A percentile compares a stretch with the other conserved stretches of the same genome.
These are phyloP conservation scores for Haematococcus lacustris DNA, from an alignment of 139 green algal species.

Conservation along the genomic window DNA sequence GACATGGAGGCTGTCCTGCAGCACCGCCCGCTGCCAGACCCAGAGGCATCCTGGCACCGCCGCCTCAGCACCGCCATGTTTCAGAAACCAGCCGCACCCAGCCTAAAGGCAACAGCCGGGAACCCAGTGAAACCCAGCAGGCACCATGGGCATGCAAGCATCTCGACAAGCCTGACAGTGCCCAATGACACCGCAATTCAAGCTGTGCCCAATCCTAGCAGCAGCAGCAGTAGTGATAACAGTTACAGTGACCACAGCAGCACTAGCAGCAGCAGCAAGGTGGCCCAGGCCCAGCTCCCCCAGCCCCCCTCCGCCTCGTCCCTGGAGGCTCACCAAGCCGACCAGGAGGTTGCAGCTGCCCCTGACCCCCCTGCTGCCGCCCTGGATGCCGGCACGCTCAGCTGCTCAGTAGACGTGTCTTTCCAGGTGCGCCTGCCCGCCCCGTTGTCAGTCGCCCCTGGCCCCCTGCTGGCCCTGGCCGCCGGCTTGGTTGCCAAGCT, in stretches of 20 bases:
- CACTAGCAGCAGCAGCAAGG: slow-evolving; percentile 1
- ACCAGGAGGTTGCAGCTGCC: neutral
- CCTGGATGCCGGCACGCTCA: slow-evolving; percentile 3
- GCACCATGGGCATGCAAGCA: neutral
- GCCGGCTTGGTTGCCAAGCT: slow-evolving; percentile 28
- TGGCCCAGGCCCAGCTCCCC: neutral
- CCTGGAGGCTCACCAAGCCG: neutral
- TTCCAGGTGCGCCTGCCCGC: slow-evolving; percentile 31
- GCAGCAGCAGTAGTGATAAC: neutral
- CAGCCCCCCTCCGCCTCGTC: neutral
- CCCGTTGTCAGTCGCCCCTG: slow-evolving; percentile 28
- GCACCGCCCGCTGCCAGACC: slow-evolving; percentile 13
- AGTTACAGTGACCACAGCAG: neutral
- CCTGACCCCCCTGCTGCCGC: neutral
- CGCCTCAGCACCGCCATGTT: neutral
- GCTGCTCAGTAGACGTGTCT: slow-evolving; percentile 20
- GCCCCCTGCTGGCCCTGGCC: slow-evolving; percentile 28
- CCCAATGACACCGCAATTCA: neutral
- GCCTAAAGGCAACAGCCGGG: neutral
- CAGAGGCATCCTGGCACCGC: neutral
- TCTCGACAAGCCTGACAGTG: no score
- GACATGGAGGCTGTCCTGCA: slow-evolving; percentile 22
- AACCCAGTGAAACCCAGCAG: no score
- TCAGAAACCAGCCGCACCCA: neutral
- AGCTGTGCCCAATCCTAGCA: slow-evolving; percentile 1